Evolutionary conservation across 345 rosid genomes (phyloP), one percentile per base, ranked within the genome.

Genomic region (Murraya koenigii): DNA sequence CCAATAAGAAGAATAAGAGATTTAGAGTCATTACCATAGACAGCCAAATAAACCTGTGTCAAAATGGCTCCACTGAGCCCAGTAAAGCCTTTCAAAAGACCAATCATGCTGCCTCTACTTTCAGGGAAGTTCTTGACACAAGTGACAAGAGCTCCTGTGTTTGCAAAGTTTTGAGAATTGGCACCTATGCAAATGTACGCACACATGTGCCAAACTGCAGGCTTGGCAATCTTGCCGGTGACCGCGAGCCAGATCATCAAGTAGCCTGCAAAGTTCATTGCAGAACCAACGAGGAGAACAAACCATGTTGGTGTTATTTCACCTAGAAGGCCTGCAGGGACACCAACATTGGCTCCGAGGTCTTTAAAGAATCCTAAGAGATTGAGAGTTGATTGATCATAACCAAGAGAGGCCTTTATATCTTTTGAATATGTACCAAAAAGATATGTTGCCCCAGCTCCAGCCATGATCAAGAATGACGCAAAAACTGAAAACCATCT

Each of bases 401-500:
- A 93, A 35, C 97, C 97, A 13, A 94, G 94, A 1, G 89, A 69
- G 0, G 90, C 61, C 75, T 94, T 94, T 76, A 94, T 94, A 25
- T 86, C 88, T 78, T 91, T 91, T 25, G 98, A 94, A 87, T 94
- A 94, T 13, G 90, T 89, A 0, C 96, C 92, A 44, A 94, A 94
- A 0, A 94, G 86, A 84, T 94, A 92, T 0, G 98, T 94, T 14
- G 93, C 96, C 6, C 98, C 97, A 22, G 98, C 95, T 26, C 97
- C 94, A 13, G 93, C 88, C 98, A 94, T 94, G 79, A 94, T 88
- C 66, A 94, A 82, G 84, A 92, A 94, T 0, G 98, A 89, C 1
- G 97, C 98, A 80, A 91, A 94, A 19, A 92, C 90, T n/a, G 93
- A 85, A 82, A 94, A 94, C 98, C 97, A 94, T 82, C 98, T 84